Evolutionary conservation across 176 grass and related monocot species (phyloP).

Genomic region (Eleusine indica): DNA sequence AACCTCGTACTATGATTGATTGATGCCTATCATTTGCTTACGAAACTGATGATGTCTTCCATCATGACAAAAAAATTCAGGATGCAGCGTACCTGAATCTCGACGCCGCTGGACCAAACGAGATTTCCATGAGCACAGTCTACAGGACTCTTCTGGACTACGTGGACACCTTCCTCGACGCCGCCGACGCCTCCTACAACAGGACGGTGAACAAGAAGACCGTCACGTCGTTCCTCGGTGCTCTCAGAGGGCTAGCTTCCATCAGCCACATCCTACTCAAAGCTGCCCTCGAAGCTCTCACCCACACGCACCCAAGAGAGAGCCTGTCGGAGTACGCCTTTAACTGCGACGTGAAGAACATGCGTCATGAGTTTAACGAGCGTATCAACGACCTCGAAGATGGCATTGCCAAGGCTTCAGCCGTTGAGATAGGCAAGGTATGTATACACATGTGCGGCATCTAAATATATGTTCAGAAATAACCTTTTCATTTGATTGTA

Average conservation of each 20-base stretch:
- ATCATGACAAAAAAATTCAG: not conserved
- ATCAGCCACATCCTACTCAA: slow-evolving; percentile 38
- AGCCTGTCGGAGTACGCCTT: slow-evolving; percentile 28
- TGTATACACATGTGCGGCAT: not conserved
- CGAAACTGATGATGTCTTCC: too few species aligned
- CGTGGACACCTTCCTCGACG: not conserved
- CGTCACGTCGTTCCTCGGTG: not conserved
- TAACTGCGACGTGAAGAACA: slow-evolving; percentile 21
- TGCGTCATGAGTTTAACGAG: not conserved
- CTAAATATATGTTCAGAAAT: too few species aligned
- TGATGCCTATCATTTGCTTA: too few species aligned
- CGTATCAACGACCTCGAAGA: not conserved
- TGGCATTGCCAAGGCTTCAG: not conserved
- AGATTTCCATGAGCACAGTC: slow-evolving; percentile 22
- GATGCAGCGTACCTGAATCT: not conserved
- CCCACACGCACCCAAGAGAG: not conserved
- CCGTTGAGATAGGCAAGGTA: not conserved
- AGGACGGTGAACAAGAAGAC: not conserved
- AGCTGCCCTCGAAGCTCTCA: slow-evolving; percentile 23
- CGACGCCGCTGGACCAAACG: not conserved
- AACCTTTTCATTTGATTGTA: not conserved
- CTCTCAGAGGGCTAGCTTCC: slow-evolving; percentile 17
- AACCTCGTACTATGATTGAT: too few species aligned
- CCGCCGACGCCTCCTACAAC: not conserved
- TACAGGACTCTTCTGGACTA: not conserved